phyloP scores from a whole-genome alignment of 148 eudicot genomes.

The Rhododendron henanense region DNA sequence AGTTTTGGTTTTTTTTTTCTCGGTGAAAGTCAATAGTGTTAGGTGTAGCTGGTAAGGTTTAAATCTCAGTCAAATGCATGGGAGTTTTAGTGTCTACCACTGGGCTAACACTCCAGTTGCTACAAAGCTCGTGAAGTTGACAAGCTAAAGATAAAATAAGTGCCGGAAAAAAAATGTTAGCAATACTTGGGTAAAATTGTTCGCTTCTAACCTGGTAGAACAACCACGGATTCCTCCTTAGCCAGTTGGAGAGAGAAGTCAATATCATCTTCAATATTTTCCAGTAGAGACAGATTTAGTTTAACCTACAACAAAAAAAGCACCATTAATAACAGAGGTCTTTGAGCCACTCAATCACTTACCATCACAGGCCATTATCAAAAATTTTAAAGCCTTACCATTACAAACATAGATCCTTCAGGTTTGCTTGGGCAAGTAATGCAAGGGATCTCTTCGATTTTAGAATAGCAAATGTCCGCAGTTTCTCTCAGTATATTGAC shows the following conservation, averaged over 20 bases:
- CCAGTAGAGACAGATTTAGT: slow-evolving; percentile 40
- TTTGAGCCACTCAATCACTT: neutral
- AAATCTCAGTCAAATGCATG: neutral
- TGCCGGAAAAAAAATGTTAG: neutral
- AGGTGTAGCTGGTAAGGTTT: neutral
- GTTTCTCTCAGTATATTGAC: slow-evolving; percentile 25
- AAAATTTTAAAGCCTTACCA: slow-evolving; percentile 25
- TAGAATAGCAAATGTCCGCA: slow-evolving; percentile 41
- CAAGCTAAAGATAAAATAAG: neutral
- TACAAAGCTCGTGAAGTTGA: neutral
- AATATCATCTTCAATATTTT: slow-evolving; percentile 46
- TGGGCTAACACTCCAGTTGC: neutral
- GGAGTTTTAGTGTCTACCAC: neutral
- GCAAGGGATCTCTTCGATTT: slow-evolving; percentile 41
- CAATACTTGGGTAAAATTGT: neutral
- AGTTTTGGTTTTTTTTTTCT: neutral
- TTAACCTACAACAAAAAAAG: slow-evolving; percentile 38
- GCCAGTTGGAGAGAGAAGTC: slow-evolving; percentile 68
- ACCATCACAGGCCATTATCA: neutral
- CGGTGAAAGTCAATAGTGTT: neutral
- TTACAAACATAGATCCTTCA: slow-evolving; percentile 57
- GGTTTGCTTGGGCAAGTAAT: slow-evolving; percentile 53
- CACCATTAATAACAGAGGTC: neutral
- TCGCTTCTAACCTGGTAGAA: slow-evolving; percentile 39
- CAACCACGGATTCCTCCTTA: slow-evolving; percentile 46